Conservation (phyloP, 306 rosid genomes). For the Calophaca sinica region DNA sequence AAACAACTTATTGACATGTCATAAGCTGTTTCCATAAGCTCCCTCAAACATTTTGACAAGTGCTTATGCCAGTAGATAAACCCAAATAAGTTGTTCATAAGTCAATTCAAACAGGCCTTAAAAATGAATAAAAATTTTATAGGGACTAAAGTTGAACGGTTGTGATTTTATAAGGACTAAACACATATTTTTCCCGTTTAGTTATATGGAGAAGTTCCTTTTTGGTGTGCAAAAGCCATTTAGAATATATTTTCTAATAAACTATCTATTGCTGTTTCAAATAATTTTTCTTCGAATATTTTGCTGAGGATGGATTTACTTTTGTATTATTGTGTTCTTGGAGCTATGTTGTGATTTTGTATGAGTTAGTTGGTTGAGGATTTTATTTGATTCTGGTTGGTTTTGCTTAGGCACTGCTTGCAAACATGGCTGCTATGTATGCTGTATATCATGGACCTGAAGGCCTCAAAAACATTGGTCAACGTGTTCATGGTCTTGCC, state of each 20-base stretch:
- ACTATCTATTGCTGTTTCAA: not conserved
- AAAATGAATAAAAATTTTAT: too few species aligned
- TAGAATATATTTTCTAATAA: not conserved
- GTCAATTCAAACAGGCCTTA: too few species aligned
- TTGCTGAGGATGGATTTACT: slow-evolving; percentile 6
- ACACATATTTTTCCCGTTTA: not conserved
- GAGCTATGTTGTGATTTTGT: slow-evolving; percentile 10
- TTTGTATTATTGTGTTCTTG: slow-evolving; percentile 10
- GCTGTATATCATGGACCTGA: slow-evolving; percentile 99
- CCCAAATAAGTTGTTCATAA: too few species aligned
- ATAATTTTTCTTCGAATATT: not conserved
- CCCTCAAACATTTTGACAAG: too few species aligned
- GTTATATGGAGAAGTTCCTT: not conserved
- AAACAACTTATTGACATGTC: too few species aligned
- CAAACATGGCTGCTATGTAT: slow-evolving; percentile 99
- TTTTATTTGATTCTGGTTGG: slow-evolving; percentile 37
- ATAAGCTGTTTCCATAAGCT: too few species aligned
- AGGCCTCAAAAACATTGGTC: slow-evolving; percentile 86
- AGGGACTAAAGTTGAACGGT: not conserved
- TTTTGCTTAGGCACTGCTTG: slow-evolving; percentile 84
- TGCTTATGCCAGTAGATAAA: too few species aligned
- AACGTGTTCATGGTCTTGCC: slow-evolving; percentile 96
- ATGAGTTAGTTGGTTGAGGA: slow-evolving; percentile 44
- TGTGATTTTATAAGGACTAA: not conserved
- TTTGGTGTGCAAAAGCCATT: not conserved